Conservation (phyloP, 2,329 filamentous ascomycete species). For the Zymoseptoria crescenta region DNA sequence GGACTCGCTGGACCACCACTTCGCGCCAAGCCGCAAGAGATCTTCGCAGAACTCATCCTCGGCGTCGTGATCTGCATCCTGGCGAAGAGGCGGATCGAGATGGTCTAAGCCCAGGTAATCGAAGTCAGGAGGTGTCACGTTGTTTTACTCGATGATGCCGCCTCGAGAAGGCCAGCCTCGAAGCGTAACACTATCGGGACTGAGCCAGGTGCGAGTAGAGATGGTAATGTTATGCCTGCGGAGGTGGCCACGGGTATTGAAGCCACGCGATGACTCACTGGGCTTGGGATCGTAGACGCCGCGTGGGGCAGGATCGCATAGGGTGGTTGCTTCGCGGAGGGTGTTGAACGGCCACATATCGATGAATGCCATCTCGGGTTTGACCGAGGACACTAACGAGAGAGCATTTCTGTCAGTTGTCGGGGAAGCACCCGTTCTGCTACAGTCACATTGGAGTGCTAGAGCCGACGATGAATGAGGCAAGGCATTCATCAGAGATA, state of each 20-base stretch:
- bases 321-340: too few species aligned
- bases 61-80: neutral
- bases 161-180: constrained; percentile 3
- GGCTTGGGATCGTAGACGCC: too few species aligned
- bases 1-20: neutral
- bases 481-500: too few species aligned
- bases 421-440: neutral
- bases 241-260: neutral
- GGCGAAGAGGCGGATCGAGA: constrained; percentile 1
- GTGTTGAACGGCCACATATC: neutral
- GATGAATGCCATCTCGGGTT: neutral
- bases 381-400: neutral
- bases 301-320: too few species aligned
- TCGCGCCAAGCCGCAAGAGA: neutral
- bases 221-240: neutral
- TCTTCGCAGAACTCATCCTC: constrained; percentile 2
- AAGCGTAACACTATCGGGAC: neutral
- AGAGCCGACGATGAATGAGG: neutral
- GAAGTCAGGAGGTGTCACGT: neutral
- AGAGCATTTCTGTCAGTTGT: neutral
- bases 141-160: neutral
- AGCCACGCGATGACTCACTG: too few species aligned
- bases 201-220: neutral
- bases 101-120: neutral
- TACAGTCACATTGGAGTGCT: neutral